Base-by-base conservation (phyloP, 2,329 filamentous ascomycete genomes). In the Pseudogymnoascus sp. region DNA sequence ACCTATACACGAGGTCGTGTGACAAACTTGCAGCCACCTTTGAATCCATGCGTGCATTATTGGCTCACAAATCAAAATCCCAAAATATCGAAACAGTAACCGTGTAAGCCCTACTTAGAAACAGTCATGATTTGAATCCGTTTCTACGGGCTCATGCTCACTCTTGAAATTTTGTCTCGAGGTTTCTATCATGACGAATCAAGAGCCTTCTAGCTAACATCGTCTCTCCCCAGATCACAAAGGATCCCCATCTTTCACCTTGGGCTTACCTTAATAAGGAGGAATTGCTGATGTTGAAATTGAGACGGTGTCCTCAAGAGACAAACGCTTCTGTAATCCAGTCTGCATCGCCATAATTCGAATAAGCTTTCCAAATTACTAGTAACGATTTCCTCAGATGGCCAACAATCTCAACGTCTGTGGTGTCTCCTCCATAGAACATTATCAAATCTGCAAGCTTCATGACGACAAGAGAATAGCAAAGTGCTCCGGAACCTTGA, bases 391-490 rank as follows among this genome's bases (percentile, higher is more conserved):
- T 39, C n/a, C 37, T 6, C 37, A 8, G 37, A 43, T 43, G 39
- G 39, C 39, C 39, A 43, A 7, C 79, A 79, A 28, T 78, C 21
- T 31, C 61, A 28, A 39, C 13, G 54, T 61, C 43, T 41, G 61
- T 48, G 54, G 16, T 25, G 13, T 16, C 54, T 39, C 31, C 62
- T 16, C 48, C 31, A 43, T 34, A 28, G 45, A 19, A 11, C 65
- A 66, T 39, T 19, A 51, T 7, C 60, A 61, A 21, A 48, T 62
- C 37, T 66, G 63, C 51, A 37, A 48, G n/a, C 63, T 66, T 11
- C 63, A 66, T 41, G 34, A 62, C 14, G 41, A 63, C 41, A 37
- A 21, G 19, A 19, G 19, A 25, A 54, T 31, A 14, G n/a, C 16
- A 63, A 43, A 25, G 41, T 68, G 66, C 51, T 66, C 60, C 6